Base-by-base conservation (phyloP, 2,329 filamentous ascomycete genomes). In the Colletotrichum sojae region DNA sequence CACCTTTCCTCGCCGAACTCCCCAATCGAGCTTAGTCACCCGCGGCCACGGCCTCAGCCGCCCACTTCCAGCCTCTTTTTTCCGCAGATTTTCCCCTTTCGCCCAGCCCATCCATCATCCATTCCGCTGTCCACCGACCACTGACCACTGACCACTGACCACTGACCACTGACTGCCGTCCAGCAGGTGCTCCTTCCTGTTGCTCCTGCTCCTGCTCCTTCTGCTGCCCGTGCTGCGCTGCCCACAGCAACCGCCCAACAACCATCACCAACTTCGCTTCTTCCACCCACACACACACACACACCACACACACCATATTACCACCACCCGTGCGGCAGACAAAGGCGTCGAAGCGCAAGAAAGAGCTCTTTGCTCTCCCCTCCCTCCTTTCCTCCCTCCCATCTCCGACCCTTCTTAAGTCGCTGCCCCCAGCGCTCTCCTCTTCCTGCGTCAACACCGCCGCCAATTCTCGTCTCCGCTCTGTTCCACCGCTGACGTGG, bases 161-260 rank as follows among this genome's bases (percentile, higher is more conserved):
- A 9, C 12, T 4, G 2, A 18, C 48, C n/a, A 10, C 12, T 5
- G 48, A 15, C 5, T 25, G 22, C 22, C 22, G 22, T 25, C 22
- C 22, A 25, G 22, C 20, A 46, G 45, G 48, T 51, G 20, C 48
- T 20, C 48, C 12, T 20, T 12, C 46, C n/a, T 13, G 48, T 18
- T 51, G 18, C n/a, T 51, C 51, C 43, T 56, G 58, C 48, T 49
- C 36, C 46, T 36, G 48, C 46, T 53, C 15, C 39, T 45, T 16
- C 22, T 54, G 20, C 39, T 58, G 62, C 36, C 20, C 20, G 43
- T 55, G n/a, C 22, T 40, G 31, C 8, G 52, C 49, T 36, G 59
- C 20, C 67, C 67, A 70, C 67, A 70, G 67, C 67, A 70, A 70
- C 67, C 52, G 67, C 63, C 67, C 67, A 16, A 53, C 67, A 67